phyloP scores from a whole-genome alignment of 805 yeast species.

The Komagataella ulmi region DNA sequence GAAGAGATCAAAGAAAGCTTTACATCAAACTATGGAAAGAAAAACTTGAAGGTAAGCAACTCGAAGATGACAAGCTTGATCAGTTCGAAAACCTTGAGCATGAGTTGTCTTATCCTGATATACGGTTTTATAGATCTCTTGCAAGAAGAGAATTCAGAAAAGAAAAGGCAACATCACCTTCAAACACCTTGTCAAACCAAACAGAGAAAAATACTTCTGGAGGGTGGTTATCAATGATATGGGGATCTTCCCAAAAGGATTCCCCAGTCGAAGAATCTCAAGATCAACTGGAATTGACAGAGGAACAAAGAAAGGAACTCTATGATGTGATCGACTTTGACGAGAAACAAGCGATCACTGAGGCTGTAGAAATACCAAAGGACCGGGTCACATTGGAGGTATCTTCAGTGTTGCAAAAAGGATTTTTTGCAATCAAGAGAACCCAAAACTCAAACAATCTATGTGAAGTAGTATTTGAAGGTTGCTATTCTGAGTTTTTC shows the following conservation, averaged over 20 bases:
- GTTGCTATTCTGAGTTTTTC: constrained; percentile 57
- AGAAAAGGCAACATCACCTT: constrained; percentile 23
- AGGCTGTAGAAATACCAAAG: constrained; percentile 53
- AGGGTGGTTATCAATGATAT: constrained; percentile 68
- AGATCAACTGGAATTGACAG: constrained; percentile 42
- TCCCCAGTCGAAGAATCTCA: constrained; percentile 10
- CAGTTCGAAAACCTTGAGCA: constrained; percentile 42
- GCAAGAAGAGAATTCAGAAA: constrained; percentile 57
- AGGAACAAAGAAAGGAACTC: constrained; percentile 79
- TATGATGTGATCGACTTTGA: constrained; percentile 91
- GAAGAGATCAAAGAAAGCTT: constrained; percentile 58
- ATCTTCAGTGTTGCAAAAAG: constrained; percentile 56
- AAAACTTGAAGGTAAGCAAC: constrained; percentile 24
- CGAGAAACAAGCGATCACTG: constrained; percentile 38
- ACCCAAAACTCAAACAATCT: constrained; percentile 30
- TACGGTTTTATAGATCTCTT: constrained; percentile 72
- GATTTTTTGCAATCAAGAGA: constrained; percentile 54
- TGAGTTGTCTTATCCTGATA: constrained; percentile 58
- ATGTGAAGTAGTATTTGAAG: constrained; percentile 74
- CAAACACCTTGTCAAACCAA: constrained; percentile 4
- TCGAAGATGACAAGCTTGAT: constrained; percentile 15
- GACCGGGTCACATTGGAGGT: constrained; percentile 61
- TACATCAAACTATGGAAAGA: constrained; percentile 60
- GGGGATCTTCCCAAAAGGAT: constrained; percentile 26
- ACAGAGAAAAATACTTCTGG: constrained; percentile 5